These are phyloP conservation scores for Phaeosphaeria sp. DNA, from an alignment of 2,329 filamentous ascomycete genomes.

Conservation along the genomic window DNA sequence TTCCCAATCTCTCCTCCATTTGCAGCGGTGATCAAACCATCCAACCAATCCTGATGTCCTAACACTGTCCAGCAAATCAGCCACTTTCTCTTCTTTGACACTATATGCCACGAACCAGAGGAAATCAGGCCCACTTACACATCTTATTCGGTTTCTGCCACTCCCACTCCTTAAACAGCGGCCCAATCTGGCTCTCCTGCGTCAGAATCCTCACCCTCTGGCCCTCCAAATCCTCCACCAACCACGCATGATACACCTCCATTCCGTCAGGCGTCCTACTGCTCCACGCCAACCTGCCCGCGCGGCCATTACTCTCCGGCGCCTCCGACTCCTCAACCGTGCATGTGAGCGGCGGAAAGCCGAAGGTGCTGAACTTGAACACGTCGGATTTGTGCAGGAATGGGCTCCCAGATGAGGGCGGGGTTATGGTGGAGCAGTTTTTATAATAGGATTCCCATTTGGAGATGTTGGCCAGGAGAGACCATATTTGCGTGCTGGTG, in stretches of 20 bases:
- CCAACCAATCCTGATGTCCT: slow-evolving; percentile 48
- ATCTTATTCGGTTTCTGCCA: slow-evolving; percentile 42
- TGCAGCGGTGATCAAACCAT: slow-evolving; percentile 40
- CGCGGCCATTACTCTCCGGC: slow-evolving; percentile 27
- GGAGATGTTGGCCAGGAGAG: slow-evolving; percentile 37
- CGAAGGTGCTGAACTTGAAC: slow-evolving; percentile 47
- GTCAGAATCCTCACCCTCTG: slow-evolving; percentile 44
- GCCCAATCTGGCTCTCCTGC: slow-evolving; percentile 46
- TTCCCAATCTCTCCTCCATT: slow-evolving; percentile 19
- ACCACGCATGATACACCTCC: slow-evolving; percentile 47
- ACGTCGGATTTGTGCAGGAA: slow-evolving; percentile 32
- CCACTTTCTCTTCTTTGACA: neutral
- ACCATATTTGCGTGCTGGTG: slow-evolving; percentile 40
- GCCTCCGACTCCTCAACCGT: slow-evolving; percentile 18
- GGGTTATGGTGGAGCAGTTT: slow-evolving; percentile 39
- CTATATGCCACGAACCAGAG: too few relatives aligned
- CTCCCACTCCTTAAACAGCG: slow-evolving; percentile 32
- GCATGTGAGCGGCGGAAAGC: slow-evolving; percentile 41
- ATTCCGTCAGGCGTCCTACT: slow-evolving; percentile 30
- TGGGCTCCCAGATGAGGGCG: slow-evolving; percentile 24
- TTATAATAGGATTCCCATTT: slow-evolving; percentile 46
- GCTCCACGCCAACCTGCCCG: slow-evolving; percentile 26
- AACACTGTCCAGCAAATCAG: slow-evolving; percentile 15
- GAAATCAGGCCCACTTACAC: slow-evolving; percentile 8
- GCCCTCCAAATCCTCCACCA: slow-evolving; percentile 41